Percentiles rank a stretch among this genome's conserved stretches.
These are phyloP conservation scores for Zoysia matrella DNA, from an alignment of 202 grass and related monocot species.

Conservation along the genomic window DNA sequence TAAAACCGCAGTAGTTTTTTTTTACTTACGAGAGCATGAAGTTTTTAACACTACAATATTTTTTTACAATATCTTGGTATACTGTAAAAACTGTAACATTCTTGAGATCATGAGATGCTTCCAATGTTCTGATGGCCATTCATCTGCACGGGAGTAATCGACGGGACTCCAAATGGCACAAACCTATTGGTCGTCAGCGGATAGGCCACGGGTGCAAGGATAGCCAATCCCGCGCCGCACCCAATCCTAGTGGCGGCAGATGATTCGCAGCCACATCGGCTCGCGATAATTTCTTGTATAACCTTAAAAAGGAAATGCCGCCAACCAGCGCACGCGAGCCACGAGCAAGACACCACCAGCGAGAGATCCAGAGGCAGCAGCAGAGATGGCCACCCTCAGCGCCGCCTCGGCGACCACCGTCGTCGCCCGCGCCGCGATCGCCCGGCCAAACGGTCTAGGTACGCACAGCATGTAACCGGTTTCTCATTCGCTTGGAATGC, in stretches of 20 bases:
- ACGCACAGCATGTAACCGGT: not conserved
- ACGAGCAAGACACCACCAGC: slow-evolving; percentile 27
- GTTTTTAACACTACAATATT: no score
- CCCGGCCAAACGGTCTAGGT: slow-evolving; percentile 55
- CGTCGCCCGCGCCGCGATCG: slow-evolving; percentile 50
- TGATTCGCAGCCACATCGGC: slow-evolving; percentile 31
- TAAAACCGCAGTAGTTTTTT: no score
- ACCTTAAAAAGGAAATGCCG: slow-evolving; percentile 41
- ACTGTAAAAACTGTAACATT: no score
- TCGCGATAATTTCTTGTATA: slow-evolving; percentile 34
- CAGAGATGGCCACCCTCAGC: slow-evolving; percentile 62
- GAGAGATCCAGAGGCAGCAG: not conserved
- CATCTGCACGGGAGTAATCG: slow-evolving; percentile 29
- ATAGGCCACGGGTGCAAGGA: slow-evolving; percentile 52
- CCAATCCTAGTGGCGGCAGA: slow-evolving; percentile 47
- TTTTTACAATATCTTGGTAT: no score
- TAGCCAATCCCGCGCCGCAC: slow-evolving; percentile 57
- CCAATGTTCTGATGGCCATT: not conserved
- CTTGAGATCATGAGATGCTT: no score
- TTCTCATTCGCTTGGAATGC: not conserved
- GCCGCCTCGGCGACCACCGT: slow-evolving; percentile 47
- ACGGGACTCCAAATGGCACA: slow-evolving; percentile 48
- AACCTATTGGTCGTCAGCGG: slow-evolving; percentile 42
- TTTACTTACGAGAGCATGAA: no score
- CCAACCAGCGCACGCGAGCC: slow-evolving; percentile 22